Percentiles rank a stretch among this genome's conserved stretches.
These are phyloP conservation scores for Hypomyces perniciosus DNA, from an alignment of 2,329 filamentous ascomycete species.

Conservation along the genomic window DNA sequence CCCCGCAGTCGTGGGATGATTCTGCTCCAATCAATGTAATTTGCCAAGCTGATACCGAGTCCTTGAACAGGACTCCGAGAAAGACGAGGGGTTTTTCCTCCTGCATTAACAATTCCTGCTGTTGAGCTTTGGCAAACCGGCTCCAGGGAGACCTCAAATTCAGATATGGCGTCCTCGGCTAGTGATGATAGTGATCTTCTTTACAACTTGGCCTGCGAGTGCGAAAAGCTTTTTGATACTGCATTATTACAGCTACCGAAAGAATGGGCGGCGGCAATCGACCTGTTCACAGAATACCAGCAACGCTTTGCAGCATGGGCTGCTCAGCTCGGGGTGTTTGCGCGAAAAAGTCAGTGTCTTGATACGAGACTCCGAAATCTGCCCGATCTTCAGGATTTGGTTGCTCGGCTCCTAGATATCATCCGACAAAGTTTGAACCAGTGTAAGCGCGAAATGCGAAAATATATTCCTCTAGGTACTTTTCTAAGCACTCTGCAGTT, in stretches of 20 bases:
- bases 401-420: slow-evolving; percentile 5
- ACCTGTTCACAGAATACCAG: slow-evolving; percentile 8
- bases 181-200: background rate
- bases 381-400: slow-evolving; percentile 9
- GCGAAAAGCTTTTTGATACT: background rate
- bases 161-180: too few species aligned
- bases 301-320: slow-evolving; percentile 11
- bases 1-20: too few species aligned
- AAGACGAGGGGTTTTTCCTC: too few species aligned
- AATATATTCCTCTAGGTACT: too few species aligned
- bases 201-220: background rate
- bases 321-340: slow-evolving; percentile 12
- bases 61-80: too few species aligned
- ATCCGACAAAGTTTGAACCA: background rate
- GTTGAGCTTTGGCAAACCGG: too few species aligned
- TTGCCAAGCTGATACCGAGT: too few species aligned
- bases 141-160: too few species aligned
- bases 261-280: background rate
- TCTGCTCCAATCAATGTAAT: too few species aligned
- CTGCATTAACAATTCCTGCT: too few species aligned
- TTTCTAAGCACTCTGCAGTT: too few species aligned
- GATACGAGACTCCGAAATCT: slow-evolving; percentile 9
- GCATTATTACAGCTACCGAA: background rate
- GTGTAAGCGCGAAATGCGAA: background rate
- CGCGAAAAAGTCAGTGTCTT: slow-evolving; percentile 11